Evolutionary conservation across 73 alveolate species (phyloP).

Genomic region (Blepharisma japonicum): DNA sequence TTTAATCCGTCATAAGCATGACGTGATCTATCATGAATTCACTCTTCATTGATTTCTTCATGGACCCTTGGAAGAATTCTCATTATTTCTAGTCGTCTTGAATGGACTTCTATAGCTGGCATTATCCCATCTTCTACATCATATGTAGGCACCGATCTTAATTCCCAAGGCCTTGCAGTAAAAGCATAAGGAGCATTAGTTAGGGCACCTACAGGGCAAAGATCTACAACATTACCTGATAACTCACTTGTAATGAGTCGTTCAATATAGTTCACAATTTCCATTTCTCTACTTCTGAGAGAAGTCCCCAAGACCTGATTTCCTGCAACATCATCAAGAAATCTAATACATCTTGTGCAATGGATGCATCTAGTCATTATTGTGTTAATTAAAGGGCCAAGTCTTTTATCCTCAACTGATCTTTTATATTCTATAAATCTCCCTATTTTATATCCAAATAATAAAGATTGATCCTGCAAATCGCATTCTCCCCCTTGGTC

Average conservation of each 20-base stretch:
- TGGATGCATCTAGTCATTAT: slow-evolving; percentile 87
- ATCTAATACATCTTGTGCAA: slow-evolving; percentile 82
- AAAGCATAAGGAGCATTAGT: slow-evolving; percentile 77
- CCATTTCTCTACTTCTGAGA: slow-evolving; percentile 76
- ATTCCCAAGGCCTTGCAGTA: slow-evolving; percentile 87
- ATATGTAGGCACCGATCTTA: slow-evolving; percentile 59
- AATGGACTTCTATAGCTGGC: slow-evolving; percentile 63
- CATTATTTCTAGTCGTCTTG: slow-evolving; percentile 81
- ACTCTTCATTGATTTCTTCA: slow-evolving; percentile 85
- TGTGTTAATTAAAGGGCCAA: slow-evolving; percentile 80
- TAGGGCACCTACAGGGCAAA: slow-evolving; percentile 91
- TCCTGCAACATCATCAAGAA: slow-evolving; percentile 78
- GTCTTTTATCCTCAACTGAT: slow-evolving; percentile 80
- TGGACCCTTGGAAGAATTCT: slow-evolving; percentile 80
- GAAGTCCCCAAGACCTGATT: slow-evolving; percentile 74
- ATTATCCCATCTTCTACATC: slow-evolving; percentile 81
- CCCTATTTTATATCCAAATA: slow-evolving; percentile 74
- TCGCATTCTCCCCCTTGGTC: slow-evolving; percentile 94
- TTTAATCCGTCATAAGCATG: slow-evolving; percentile 86
- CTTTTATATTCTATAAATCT: slow-evolving; percentile 78
- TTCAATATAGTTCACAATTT: slow-evolving; percentile 76
- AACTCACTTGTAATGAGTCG: slow-evolving; percentile 75
- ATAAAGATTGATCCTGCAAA: slow-evolving; percentile 72
- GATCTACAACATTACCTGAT: slow-evolving; percentile 77
- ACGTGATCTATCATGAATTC: slow-evolving; percentile 77